Evolutionary conservation across 106 monocot genomes (phyloP).

Genomic region (Amphibolis antarctica): DNA sequence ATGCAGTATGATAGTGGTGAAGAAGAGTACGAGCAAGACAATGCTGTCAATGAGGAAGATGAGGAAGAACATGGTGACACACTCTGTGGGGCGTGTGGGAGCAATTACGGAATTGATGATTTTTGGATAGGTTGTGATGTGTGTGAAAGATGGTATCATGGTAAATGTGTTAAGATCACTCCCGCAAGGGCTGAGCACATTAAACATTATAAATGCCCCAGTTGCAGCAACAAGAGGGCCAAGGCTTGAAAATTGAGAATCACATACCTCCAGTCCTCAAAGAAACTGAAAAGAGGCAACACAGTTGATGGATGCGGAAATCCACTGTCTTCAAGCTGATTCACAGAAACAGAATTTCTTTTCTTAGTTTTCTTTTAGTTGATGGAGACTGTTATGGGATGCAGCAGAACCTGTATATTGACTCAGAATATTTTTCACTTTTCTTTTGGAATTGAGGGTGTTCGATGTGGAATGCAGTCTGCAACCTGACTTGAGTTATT

Average conservation of each 20-base stretch:
- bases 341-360: too few relatives aligned
- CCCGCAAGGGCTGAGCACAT: slow-evolving; percentile 29
- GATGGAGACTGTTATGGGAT: too few relatives aligned
- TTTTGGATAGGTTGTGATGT: slow-evolving; percentile 31
- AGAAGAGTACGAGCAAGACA: neutral
- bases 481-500: too few relatives aligned
- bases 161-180: slow-evolving; percentile 29
- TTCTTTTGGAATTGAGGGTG: too few relatives aligned
- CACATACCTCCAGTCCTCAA: too few relatives aligned
- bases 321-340: too few relatives aligned
- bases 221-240: slow-evolving; percentile 16
- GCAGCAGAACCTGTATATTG: too few relatives aligned
- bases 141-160: slow-evolving; percentile 27
- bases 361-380: too few relatives aligned
- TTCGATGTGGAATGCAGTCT: too few relatives aligned
- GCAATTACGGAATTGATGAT: slow-evolving; percentile 10
- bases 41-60: neutral
- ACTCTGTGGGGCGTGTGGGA: slow-evolving; percentile 14
- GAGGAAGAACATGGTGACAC: slow-evolving; percentile 17
- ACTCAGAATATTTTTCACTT: too few relatives aligned
- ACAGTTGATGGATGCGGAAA: too few relatives aligned
- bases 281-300: too few relatives aligned
- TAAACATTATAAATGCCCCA: slow-evolving; percentile 27
- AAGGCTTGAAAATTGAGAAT: neutral
- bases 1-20: neutral